Conservation (phyloP, 225 moss, liverwort and hornwort species). For the Straminergon stramineum region DNA sequence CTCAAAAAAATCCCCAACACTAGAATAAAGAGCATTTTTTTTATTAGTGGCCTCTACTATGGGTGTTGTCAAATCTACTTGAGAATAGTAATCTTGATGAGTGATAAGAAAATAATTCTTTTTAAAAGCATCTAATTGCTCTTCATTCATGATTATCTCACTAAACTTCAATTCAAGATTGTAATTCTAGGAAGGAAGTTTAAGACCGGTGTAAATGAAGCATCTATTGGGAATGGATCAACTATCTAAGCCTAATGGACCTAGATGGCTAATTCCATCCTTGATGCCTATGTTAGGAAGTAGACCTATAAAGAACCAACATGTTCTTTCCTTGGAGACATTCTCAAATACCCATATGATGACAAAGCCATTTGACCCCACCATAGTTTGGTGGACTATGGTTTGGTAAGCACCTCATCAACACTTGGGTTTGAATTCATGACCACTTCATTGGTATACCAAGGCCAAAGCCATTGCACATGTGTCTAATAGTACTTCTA, state of each 20-base stretch:
- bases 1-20: too few relatives aligned
- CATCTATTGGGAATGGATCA: fast-evolving
- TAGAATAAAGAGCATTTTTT: neutral
- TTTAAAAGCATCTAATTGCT: neutral
- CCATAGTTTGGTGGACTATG: too few relatives aligned
- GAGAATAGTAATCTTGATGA: neutral
- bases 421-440: fast-evolving
- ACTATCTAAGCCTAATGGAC: neutral
- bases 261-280: neutral
- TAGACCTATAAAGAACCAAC: neutral
- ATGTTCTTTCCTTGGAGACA: fast-evolving
- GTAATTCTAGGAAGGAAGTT: neutral
- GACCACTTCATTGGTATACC: neutral
- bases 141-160: neutral
- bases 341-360: neutral
- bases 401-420: fast-evolving
- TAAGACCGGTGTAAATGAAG: fast-evolving
- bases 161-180: too few relatives aligned
- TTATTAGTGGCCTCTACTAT: neutral
- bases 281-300: fast-evolving
- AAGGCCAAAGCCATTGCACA: neutral
- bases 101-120: neutral
- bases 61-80: neutral
- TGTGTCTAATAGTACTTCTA: neutral
- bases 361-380: neutral